Base-by-base conservation (phyloP, 371 early-diverging fungal genomes). In the Mycotypha africana region DNA sequence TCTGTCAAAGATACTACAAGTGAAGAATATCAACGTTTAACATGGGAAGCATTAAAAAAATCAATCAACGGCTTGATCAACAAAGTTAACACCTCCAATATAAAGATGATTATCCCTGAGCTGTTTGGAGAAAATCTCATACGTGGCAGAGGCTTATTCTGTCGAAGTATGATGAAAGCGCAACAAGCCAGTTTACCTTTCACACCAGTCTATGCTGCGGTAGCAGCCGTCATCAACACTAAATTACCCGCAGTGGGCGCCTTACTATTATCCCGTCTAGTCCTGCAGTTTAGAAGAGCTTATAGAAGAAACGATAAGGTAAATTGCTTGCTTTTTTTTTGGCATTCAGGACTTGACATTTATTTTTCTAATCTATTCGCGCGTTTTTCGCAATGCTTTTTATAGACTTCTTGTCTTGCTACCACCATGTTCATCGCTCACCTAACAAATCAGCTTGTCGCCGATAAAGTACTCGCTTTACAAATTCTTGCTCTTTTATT, bases 41-140 rank as follows among this genome's bases (percentile, higher is more conserved):
- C 80, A 23, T 97, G 98, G 98, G 96, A 97, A 53, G 85, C 87
- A 5, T 74, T 97, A 9, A 96, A 95, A 62, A 97, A 96, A 66
- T 83, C 84, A 39, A 86, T 97, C 53, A 95, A 97, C 58, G 98
- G 95, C 49, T 76, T 90, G 14, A 89, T 96, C 63, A 97, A 97
- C 81, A 96, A 93, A 78, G 91, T 93, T 28, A 97, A 94, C 51
- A 83, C 76, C 4, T 65, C 86, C 17, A 97, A 97, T 60, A 86
- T 97, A 61, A 93, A 93, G 45, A 81, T 86, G 51, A 86, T 97
- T 54, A 72, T 93, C 25, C 88, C 89, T 16, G 93, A 95, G 60
- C 53, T 97, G 31, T 91, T 97, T 70, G 74, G 81, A 9, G 92
- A 93, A 54, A 95, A 97, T 57, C 60, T 97, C 47, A 73, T 97